Conservation (phyloP, 2,329 filamentous ascomycete species). For the Aspergillus vadensis region DNA sequence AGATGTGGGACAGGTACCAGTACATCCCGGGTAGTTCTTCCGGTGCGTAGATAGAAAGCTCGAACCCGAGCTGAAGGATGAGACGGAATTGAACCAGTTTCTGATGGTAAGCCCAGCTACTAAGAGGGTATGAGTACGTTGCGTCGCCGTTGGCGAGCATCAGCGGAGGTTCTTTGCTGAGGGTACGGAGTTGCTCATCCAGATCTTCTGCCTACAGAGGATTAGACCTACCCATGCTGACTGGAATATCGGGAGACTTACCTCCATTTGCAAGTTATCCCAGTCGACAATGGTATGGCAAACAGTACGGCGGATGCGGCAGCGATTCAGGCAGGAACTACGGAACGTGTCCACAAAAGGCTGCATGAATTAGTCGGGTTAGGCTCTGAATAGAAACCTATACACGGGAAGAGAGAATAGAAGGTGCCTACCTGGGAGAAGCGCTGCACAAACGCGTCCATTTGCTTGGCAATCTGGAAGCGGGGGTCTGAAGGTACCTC, state of each 20-base stretch:
- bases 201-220: slow-evolving; percentile 63
- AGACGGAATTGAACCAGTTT: slow-evolving; percentile 87
- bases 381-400: neutral
- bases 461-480: slow-evolving; percentile 69
- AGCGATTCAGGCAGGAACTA: slow-evolving; percentile 85
- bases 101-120: slow-evolving; percentile 86
- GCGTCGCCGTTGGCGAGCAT: slow-evolving; percentile 56
- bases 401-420: neutral
- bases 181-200: slow-evolving; percentile 66
- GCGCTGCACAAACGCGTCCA: slow-evolving; percentile 67
- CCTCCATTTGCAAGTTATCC: slow-evolving; percentile 80
- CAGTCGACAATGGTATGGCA: slow-evolving; percentile 81
- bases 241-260: slow-evolving; percentile 33
- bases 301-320: slow-evolving; percentile 83
- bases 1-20: slow-evolving; percentile 78
- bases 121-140: slow-evolving; percentile 70
- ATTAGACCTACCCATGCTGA: slow-evolving; percentile 6
- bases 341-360: slow-evolving; percentile 83
- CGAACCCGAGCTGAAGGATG: slow-evolving; percentile 89
- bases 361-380: slow-evolving; percentile 45
- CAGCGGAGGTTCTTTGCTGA: slow-evolving; percentile 63
- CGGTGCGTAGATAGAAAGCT: slow-evolving; percentile 83
- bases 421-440: slow-evolving; percentile 47
- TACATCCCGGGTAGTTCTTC: slow-evolving; percentile 90
- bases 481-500: slow-evolving; percentile 74